These are phyloP conservation scores for Trypanosoma grayi DNA, from an alignment of 208 protist species.

Conservation along the genomic window DNA sequence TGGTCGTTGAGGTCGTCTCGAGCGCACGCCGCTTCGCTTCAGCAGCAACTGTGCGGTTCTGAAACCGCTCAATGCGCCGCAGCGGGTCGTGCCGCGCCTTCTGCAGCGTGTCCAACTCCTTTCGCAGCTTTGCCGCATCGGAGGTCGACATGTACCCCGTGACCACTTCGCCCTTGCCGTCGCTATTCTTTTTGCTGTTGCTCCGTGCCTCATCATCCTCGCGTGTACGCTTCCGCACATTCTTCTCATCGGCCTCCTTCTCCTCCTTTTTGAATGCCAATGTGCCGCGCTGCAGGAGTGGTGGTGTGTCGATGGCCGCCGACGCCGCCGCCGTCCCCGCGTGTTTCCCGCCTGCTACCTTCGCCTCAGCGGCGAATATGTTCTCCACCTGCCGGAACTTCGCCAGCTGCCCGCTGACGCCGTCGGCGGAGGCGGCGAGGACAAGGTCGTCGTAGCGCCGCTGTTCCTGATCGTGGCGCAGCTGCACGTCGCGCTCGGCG, in stretches of 20 bases:
- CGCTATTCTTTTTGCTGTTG: background rate
- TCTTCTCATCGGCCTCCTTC: background rate
- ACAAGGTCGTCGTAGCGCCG: slow-evolving; percentile 77
- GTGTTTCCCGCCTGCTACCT: background rate
- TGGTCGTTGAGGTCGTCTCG: slow-evolving; percentile 15
- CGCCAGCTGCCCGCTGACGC: slow-evolving; percentile 31
- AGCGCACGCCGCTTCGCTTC: slow-evolving; percentile 45
- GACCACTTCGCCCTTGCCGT: slow-evolving; percentile 4
- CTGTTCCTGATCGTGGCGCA: slow-evolving; percentile 70
- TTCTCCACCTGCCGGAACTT: slow-evolving; percentile 52
- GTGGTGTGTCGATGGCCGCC: background rate
- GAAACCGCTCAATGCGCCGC: slow-evolving; percentile 43
- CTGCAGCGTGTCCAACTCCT: slow-evolving; percentile 59
- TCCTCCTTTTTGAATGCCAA: slow-evolving; percentile 25
- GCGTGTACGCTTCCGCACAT: slow-evolving; percentile 1
- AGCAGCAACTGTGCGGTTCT: slow-evolving; percentile 62
- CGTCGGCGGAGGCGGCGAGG: slow-evolving; percentile 25
- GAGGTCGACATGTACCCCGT: slow-evolving; percentile 61
- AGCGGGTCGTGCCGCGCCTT: slow-evolving; percentile 76
- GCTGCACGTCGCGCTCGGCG: slow-evolving; percentile 45
- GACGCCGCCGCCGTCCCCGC: background rate
- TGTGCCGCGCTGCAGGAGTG: background rate
- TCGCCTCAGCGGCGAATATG: slow-evolving; percentile 62
- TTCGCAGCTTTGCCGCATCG: slow-evolving; percentile 48
- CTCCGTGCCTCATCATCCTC: slow-evolving; percentile 1